phyloP scores from a whole-genome alignment of 2,329 filamentous ascomycete genomes.

The Nannizzia gypsea region DNA sequence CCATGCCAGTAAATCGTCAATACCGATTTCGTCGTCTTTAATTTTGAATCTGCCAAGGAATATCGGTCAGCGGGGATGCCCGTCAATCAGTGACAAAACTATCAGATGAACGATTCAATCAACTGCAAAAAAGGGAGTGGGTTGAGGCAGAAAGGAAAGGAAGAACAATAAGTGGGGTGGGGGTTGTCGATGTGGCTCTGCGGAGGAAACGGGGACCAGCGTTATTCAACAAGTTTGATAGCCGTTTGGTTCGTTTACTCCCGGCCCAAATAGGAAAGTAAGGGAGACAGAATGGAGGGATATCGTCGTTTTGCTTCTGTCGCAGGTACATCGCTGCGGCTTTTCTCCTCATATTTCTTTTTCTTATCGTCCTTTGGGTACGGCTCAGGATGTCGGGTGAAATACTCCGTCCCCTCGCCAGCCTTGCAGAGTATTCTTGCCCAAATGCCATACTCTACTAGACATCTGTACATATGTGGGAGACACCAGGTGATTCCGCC shows the following conservation, averaged over 20 bases:
- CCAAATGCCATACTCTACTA: no score
- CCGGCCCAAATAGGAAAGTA: neutral
- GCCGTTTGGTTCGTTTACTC: neutral
- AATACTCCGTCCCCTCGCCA: neutral
- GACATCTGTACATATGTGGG: neutral
- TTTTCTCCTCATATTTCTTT: neutral
- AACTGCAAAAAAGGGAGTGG: neutral
- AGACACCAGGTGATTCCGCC: neutral
- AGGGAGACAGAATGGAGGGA: neutral
- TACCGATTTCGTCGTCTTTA: slow-evolving; percentile 70
- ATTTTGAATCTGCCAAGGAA: slow-evolving; percentile 56
- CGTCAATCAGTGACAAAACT: neutral
- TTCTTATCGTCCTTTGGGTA: neutral
- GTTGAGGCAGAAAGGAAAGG: neutral
- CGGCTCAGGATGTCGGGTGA: neutral
- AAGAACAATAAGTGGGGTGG: neutral
- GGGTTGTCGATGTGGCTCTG: neutral
- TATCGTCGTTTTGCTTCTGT: neutral
- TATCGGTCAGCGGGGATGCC: neutral
- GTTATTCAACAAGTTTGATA: neutral
- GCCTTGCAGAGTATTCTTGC: neutral
- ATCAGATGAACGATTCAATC: neutral
- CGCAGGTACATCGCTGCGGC: neutral
- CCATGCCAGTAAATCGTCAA: slow-evolving; percentile 75
- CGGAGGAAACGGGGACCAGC: neutral